Evolutionary conservation across 2,329 filamentous ascomycete species (phyloP), one percentile per base, ranked within the genome.

Genomic region (Colletotrichum tropicicola): DNA sequence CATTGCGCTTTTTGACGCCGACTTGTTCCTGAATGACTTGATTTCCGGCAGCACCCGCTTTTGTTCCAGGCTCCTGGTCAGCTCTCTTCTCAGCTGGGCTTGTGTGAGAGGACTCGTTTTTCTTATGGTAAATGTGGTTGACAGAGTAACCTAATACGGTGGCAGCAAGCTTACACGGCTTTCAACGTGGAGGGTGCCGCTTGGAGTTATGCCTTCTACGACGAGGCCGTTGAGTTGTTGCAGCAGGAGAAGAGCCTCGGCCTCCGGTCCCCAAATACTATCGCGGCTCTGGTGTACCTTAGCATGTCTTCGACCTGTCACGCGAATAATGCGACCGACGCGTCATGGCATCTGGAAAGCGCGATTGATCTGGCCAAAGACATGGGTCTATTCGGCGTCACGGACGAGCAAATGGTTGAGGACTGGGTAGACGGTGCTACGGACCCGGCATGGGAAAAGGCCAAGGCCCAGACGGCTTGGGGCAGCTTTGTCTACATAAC

Each of bases 11-110:
- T 76, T 77, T 30, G 69, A 73, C 21, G 56, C 71, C 1, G 19
- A 69, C 27, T 68, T 74, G 2, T 71, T 77, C 35, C 60, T 76
- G n/a, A 41, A 59, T 13, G 73, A 75, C 44, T 48, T 76, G 5
- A 37, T 74, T 3, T 60, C 62, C 30, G 58, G 67, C 7, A 59
- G 54, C 19, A 48, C 54, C n/a, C 65, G 63, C 5, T 73, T 70
- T 45, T 77, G 74, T 37, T 76, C 73, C 2, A 68, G 59, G 7
- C 71, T 75, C 15, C 66, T 77, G 0, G 72, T 77, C 21, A 63
- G 45, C 39, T 58, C 54, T 7, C 32, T 63, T 13, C 28, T 52
- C 8, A 59, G 54, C 28, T 63, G 37, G 59, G 54, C 59, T 63
- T 63, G 45, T 37, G 54, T 63, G 30, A 25, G 47, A n/a, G 21